Percentiles rank a stretch among this genome's conserved stretches.
Evolutionary conservation across 768 basidiomycete species (phyloP).

Genomic region (Serendipita sp.): DNA sequence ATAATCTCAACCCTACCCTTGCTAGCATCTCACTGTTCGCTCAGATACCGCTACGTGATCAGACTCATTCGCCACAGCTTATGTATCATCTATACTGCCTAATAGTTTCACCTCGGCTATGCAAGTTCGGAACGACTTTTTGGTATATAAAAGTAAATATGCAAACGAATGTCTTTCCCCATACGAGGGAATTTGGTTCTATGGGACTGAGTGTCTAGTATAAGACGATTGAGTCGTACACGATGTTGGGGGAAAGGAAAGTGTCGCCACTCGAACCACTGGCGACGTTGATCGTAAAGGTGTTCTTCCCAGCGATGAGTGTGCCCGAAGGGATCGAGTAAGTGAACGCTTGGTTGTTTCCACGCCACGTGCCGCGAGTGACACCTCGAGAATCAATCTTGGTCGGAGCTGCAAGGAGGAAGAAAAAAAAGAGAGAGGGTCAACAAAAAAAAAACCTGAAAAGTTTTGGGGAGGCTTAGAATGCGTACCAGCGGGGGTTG

Average conservation of each 20-base stretch:
- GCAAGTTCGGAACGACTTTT: not conserved
- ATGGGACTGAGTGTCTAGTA: constrained; percentile 9
- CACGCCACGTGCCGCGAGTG: constrained; percentile 37
- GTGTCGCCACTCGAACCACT: constrained; percentile 30
- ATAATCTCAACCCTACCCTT: not conserved
- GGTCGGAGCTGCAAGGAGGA: constrained; percentile 21
- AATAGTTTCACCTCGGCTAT: not conserved
- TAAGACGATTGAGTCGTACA: constrained; percentile 20
- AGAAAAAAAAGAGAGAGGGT: no score
- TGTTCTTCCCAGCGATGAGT: constrained; percentile 27
- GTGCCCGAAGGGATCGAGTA: constrained; percentile 19
- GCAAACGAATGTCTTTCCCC: not conserved
- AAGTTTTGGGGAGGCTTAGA: no score
- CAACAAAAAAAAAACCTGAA: no score
- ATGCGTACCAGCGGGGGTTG: constrained; percentile 23
- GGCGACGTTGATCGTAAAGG: constrained; percentile 27
- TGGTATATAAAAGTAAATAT: no score
- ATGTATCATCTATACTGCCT: not conserved
- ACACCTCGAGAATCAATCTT: constrained; percentile 31
- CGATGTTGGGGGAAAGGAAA: constrained; percentile 33
- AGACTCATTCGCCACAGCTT: not conserved
- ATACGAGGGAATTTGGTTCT: no score
- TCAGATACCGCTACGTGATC: not conserved
- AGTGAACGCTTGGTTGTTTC: constrained; percentile 12
- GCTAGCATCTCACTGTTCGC: not conserved